phyloP scores from a whole-genome alignment of 805 yeast species.

The Wickerhamomyces sydowiorum region DNA sequence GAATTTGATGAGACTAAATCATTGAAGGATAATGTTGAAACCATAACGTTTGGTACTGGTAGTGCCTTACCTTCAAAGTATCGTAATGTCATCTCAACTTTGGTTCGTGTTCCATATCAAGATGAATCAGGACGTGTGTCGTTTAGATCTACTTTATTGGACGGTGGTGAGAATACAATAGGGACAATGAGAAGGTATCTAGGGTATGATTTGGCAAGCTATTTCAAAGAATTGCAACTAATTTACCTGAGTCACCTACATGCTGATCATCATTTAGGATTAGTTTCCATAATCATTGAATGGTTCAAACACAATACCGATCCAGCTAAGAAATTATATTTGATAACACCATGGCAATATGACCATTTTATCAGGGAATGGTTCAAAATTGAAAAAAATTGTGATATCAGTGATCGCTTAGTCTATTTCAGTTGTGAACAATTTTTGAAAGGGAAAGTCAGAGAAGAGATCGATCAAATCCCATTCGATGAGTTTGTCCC shows the following conservation, averaged over 20 bases:
- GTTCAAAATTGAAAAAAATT: constrained; percentile 39
- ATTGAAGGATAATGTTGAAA: constrained; percentile 52
- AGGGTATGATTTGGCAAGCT: constrained; percentile 34
- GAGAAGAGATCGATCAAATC: constrained; percentile 26
- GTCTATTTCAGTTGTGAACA: constrained; percentile 57
- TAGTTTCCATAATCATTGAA: constrained; percentile 57
- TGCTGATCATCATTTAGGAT: constrained; percentile 95
- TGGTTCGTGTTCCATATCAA: constrained; percentile 61
- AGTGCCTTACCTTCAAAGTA: constrained; percentile 81
- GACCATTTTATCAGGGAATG: constrained; percentile 65
- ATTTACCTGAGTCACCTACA: constrained; percentile 85
- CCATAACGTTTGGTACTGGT: constrained; percentile 86
- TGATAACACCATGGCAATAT: constrained; percentile 75
- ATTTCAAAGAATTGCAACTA: constrained; percentile 57
- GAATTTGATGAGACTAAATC: constrained; percentile 7
- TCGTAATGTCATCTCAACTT: constrained; percentile 79
- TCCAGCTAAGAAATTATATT: constrained; percentile 38
- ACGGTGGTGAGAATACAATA: constrained; percentile 93
- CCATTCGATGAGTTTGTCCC: constrained; percentile 17
- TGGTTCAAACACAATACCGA: constrained; percentile 49
- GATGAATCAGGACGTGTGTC: constrained; percentile 12
- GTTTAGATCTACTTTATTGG: constrained; percentile 55
- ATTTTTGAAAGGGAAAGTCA: constrained; percentile 34
- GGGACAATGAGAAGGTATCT: constrained; percentile 65
- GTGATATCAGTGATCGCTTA: constrained; percentile 35